Evolutionary conservation across 495 filamentous ascomycete genomes (phyloP), one percentile per base, ranked within the genome.

Genomic region (Penicillium bialowiezense): DNA sequence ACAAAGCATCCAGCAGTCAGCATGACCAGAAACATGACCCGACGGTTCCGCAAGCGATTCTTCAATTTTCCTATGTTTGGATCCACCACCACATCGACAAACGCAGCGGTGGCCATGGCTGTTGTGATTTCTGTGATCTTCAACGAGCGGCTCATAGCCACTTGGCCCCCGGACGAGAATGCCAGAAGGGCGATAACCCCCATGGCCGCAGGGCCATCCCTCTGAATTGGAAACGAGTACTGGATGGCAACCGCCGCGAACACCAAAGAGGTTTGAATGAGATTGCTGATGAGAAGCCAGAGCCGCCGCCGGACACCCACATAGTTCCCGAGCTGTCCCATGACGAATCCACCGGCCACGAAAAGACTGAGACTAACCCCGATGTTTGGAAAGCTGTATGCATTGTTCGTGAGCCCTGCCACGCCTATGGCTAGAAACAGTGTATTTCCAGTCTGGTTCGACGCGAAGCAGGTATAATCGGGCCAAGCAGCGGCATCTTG

Each of bases 51-150:
- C 13, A 67, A 55, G 37, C 76, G 59, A 51, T 85, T 86, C 17
- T 65, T 38, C 15, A 54, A 7, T 18, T 53, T 60, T 15, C 73
- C 62, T 38, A 86, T 52, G 0, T 62, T 44, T 12, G 66, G 68
- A 58, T 85, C 81, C 37, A 85, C 75, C 18, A 83, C 60, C 20
- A 86, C 50, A 51, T 84, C 82, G 5, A 86, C 62, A 71, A 78
- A 84, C 3, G 82, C 80, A 7, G 82, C 80, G 20, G 82, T 86
- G 1, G 82, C 82, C 81, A 84, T 85, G 3, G 82, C 82, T n/a
- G 82, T 85, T 19, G 70, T 81, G 24, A 85, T 86, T 56, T 86
- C 80, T 5, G 79, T 78, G 62, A 83, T 75, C 37, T 72, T 64
- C 48, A 86, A 56, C 7, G 70, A 62, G 6, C 82, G 67, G 4